Evolutionary conservation across 2,329 filamentous ascomycete genomes (phyloP), one percentile per base, ranked within the genome.

Genomic region (Cadophora sp.): DNA sequence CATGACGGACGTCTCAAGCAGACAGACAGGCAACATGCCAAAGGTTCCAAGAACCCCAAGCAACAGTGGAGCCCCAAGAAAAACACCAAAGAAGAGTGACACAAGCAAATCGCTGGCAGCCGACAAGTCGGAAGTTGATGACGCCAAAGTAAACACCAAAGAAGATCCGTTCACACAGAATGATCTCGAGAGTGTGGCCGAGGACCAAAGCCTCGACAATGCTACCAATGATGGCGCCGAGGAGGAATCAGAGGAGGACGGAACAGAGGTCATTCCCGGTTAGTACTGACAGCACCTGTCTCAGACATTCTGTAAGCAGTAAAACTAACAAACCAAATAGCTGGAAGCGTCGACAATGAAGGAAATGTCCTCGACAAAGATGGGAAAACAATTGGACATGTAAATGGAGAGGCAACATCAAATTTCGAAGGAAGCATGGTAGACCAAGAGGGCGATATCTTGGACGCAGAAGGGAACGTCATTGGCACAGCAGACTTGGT

Each of bases 381-480:
- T 4, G 85, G 85, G 64, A 83, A 85, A 59, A 81, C 86, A 61
- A 79, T 87, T 63, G 85, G 85, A 65, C 81, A 82, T 65, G 84
- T 92, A 0, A 79, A 91, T 24, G 89, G 92, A 76, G 90, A 91
- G 11, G 86, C 90, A 66, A 76, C 86, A 48, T 85, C 86, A 76
- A 83, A 86, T 63, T 84, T 93, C 48, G 80, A 80, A 69, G 81
- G 80, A 4, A 70, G 82, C 40, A 68, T 82, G 59, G 82, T 87
- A 67, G 86, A 83, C 73, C 83, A 83, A 66, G 82, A 85, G 64
- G 86, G 86, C n/a, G 84, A 86, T 69, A 83, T 87, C 12, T 79
- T 87, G 40, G 85, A 87, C 76, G 83, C 85, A 34, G 84, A 87
- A 60, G 83, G 83, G 11, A 83, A 82, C 67, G 77, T 83, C 19